Evolutionary conservation across 2,329 filamentous ascomycete genomes (phyloP), one percentile per base, ranked within the genome.

Genomic region (Epichloe gansuensis): DNA sequence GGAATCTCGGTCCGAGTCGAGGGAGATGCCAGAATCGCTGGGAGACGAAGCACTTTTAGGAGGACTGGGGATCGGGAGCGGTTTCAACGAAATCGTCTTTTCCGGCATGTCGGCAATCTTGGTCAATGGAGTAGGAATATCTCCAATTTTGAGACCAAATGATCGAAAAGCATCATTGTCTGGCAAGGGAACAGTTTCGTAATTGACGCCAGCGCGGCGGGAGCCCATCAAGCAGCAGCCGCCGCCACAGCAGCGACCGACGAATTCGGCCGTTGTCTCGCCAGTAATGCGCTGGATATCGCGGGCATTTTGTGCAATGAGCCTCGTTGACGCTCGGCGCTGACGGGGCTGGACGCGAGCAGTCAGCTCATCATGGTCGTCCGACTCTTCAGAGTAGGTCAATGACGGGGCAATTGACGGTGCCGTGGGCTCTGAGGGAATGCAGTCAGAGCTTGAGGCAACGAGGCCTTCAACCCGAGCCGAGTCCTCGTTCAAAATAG

Each of bases 161-260:
- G 84, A 87, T 52, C 80, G 77, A 71, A 87, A 98, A 15, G 93
- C 93, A 54, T 84, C 78, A 61, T 95, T 97, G 66, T 93, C 82
- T 1, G 91, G 90, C 2, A 80, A 63, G 15, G 71, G 61, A 21
- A 84, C 66, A 6, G 63, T 64, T 60, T 82, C 79, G 53, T 75
- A 80, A 41, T 76, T 68, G 45, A 79, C 55, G 35, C 69, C 70
- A 2, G 72, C 65, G 49, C 68, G 70, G 56, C 71, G 66, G 56
- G 71, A 70, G 49, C 66, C 50, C 47, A 74, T 74, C 66, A 82
- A 73, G 60, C 80, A 83, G 66, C 81, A 84, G 52, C 79, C 79
- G 34, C 80, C 80, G 50, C 81, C 81, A 56, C 81, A 84, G 61
- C 81, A 84, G 58, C 78, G 74, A 51, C 74, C 75, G 59, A 84